Evolutionary conservation across 768 basidiomycete genomes (phyloP).

Genomic region (Amanita thiersii): DNA sequence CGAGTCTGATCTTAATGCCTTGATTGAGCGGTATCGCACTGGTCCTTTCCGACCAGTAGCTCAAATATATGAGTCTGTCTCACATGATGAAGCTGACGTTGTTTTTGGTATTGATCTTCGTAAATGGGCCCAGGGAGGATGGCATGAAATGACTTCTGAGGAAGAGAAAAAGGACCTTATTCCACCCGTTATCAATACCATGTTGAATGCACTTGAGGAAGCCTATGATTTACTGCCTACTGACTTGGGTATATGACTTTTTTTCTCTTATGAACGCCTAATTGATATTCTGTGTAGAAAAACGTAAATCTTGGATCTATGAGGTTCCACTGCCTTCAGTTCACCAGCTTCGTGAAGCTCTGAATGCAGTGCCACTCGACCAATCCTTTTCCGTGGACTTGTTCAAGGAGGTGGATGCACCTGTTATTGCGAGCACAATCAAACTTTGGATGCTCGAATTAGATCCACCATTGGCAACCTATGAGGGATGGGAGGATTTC

Average conservation of each 20-base stretch:
- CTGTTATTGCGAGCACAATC: conserved; percentile 75
- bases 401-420: conserved; percentile 67
- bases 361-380: conserved; percentile 65
- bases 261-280: neutral
- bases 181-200: conserved; percentile 65
- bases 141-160: conserved; percentile 46
- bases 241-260: conserved; percentile 48
- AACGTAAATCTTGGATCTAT: conserved; percentile 90
- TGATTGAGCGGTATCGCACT: conserved; percentile 89
- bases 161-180: conserved; percentile 54
- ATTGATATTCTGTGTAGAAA: conserved; percentile 37
- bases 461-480: conserved; percentile 75
- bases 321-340: conserved; percentile 79
- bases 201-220: conserved; percentile 56
- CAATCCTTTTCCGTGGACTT: conserved; percentile 45
- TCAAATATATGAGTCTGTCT: conserved; percentile 79
- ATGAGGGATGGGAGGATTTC: conserved; percentile 90
- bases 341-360: conserved; percentile 78
- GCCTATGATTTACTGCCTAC: conserved; percentile 53
- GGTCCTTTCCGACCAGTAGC: conserved; percentile 87
- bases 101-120: conserved; percentile 89
- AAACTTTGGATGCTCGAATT: conserved; percentile 93
- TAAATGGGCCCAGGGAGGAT: conserved; percentile 84
- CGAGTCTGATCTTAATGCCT: conserved; percentile 75
- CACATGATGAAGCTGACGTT: conserved; percentile 78